Conservation (phyloP, 2,329 filamentous ascomycete genomes). For the Macroventuria anomochaeta region DNA sequence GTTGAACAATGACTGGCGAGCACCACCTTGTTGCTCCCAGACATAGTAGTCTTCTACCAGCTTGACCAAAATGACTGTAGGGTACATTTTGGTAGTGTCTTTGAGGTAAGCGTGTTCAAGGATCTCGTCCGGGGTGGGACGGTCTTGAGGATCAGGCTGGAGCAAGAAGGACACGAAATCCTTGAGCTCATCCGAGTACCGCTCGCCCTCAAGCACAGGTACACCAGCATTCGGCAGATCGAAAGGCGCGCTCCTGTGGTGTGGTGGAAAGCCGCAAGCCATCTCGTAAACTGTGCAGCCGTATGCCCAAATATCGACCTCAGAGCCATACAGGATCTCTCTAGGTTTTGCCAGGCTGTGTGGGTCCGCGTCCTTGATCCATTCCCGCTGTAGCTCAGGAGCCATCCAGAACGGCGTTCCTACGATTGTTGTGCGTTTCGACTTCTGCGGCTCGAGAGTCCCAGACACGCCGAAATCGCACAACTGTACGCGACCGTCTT, state of each 20-base stretch:
- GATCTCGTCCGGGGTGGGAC: slow-evolving; percentile 73
- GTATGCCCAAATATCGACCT: slow-evolving; percentile 81
- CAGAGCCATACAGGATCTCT: slow-evolving; percentile 57
- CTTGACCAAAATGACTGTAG: slow-evolving; percentile 67
- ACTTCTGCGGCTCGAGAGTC: slow-evolving; percentile 74
- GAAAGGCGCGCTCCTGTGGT: slow-evolving; percentile 54
- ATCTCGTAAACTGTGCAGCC: slow-evolving; percentile 83
- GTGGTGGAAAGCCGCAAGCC: slow-evolving; percentile 77
- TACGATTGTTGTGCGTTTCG: slow-evolving; percentile 81
- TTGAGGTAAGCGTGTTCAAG: slow-evolving; percentile 73
- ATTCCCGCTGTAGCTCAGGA: slow-evolving; percentile 65
- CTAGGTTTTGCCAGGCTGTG: slow-evolving; percentile 62
- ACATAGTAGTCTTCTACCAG: slow-evolving; percentile 75
- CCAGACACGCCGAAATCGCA: slow-evolving; percentile 87
- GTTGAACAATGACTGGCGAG: slow-evolving; percentile 69
- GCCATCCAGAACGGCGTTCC: slow-evolving; percentile 90
- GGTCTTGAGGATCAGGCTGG: slow-evolving; percentile 69
- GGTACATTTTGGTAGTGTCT: slow-evolving; percentile 67
- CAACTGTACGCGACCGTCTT: slow-evolving; percentile 77
- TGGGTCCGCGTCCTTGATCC: slow-evolving; percentile 62
- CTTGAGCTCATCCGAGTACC: slow-evolving; percentile 72
- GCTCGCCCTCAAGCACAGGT: slow-evolving; percentile 74
- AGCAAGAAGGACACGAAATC: slow-evolving; percentile 77
- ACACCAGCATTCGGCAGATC: slow-evolving; percentile 53
- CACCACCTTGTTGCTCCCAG: slow-evolving; percentile 78